Evolutionary conservation across 2,329 filamentous ascomycete genomes (phyloP).

Genomic region (Paracorniculantispora psalliotae): DNA sequence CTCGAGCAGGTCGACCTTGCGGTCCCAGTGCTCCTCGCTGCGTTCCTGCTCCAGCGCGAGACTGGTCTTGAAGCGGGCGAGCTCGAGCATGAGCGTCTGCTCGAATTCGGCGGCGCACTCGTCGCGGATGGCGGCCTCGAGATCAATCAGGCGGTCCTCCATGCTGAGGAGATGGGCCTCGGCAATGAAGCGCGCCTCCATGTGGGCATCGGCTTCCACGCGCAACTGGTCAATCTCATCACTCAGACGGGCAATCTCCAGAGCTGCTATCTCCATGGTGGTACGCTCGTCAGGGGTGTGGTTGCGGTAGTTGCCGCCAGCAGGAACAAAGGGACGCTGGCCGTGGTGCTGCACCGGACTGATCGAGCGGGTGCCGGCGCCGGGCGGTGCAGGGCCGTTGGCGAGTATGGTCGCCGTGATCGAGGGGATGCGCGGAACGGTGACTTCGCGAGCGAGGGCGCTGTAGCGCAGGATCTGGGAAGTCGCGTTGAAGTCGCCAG

Average conservation of each 20-base stretch:
- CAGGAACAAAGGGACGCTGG: slow-evolving; percentile 36
- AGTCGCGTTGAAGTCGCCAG: slow-evolving; percentile 93
- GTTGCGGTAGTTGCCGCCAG: slow-evolving; percentile 31
- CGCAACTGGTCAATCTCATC: slow-evolving; percentile 70
- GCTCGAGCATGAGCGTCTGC: slow-evolving; percentile 65
- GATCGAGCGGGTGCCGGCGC: slow-evolving; percentile 20
- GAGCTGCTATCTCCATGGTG: slow-evolving; percentile 75
- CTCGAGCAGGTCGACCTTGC: slow-evolving; percentile 68
- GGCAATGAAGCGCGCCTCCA: slow-evolving; percentile 62
- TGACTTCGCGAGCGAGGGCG: slow-evolving; percentile 86
- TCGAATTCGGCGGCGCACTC: slow-evolving; percentile 89
- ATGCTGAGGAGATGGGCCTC: slow-evolving; percentile 70
- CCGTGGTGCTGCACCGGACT: slow-evolving; percentile 31
- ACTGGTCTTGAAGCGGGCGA: slow-evolving; percentile 73
- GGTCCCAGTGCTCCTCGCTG: slow-evolving; percentile 79
- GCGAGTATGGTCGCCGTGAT: slow-evolving; percentile 66
- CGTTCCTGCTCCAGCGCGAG: slow-evolving; percentile 75
- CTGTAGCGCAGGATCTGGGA: slow-evolving; percentile 94
- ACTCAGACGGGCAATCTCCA: slow-evolving; percentile 73
- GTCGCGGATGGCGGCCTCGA: slow-evolving; percentile 82
- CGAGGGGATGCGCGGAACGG: slow-evolving; percentile 81
- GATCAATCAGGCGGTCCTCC: slow-evolving; percentile 57
- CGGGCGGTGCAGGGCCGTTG: slow-evolving; percentile 23
- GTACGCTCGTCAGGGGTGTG: slow-evolving; percentile 50
- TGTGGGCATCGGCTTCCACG: slow-evolving; percentile 64